Percentiles rank a stretch among this genome's conserved stretches.
These are phyloP conservation scores for Streptanthus diversifolius DNA, from an alignment of 345 rosid species.

Conservation along the genomic window DNA sequence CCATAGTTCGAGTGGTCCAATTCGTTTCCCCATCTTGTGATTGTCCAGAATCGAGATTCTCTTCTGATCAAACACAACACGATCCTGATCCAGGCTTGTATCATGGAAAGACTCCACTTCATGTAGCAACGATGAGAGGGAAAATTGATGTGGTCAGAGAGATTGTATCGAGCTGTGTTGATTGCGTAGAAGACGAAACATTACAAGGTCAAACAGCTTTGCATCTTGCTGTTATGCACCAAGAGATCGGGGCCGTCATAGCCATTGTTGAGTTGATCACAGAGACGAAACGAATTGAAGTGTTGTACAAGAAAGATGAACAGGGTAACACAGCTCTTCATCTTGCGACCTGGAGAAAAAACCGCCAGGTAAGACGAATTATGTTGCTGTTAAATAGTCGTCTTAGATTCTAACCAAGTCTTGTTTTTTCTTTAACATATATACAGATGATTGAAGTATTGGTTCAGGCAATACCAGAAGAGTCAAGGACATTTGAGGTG, in stretches of 20 bases:
- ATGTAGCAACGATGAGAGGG: constrained; percentile 39
- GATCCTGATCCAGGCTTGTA: too few species aligned
- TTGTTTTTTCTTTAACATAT: neutral
- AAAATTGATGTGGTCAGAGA: constrained; percentile 36
- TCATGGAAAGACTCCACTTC: constrained; percentile 43
- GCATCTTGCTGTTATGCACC: constrained; percentile 41
- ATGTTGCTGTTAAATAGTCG: neutral
- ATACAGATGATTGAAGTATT: constrained; percentile 54
- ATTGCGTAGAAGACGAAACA: constrained; percentile 37
- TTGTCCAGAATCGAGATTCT: too few species aligned
- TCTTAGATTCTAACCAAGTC: neutral
- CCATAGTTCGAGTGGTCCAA: too few species aligned
- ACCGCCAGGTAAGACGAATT: constrained; percentile 26
- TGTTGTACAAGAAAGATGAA: constrained; percentile 41
- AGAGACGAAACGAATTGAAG: constrained; percentile 23
- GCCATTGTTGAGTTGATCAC: constrained; percentile 40
- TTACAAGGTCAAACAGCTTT: constrained; percentile 42
- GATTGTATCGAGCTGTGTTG: constrained; percentile 38
- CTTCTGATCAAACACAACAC: too few species aligned
- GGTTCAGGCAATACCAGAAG: constrained; percentile 24
- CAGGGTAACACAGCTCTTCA: constrained; percentile 44
- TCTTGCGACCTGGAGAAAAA: constrained; percentile 45
- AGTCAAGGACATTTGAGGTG: constrained; percentile 32
- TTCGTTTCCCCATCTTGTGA: too few species aligned
- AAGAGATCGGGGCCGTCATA: constrained; percentile 26